phyloP scores from a whole-genome alignment of 192 early-diverging fungal genomes.

The Funneliformis mosseae region DNA sequence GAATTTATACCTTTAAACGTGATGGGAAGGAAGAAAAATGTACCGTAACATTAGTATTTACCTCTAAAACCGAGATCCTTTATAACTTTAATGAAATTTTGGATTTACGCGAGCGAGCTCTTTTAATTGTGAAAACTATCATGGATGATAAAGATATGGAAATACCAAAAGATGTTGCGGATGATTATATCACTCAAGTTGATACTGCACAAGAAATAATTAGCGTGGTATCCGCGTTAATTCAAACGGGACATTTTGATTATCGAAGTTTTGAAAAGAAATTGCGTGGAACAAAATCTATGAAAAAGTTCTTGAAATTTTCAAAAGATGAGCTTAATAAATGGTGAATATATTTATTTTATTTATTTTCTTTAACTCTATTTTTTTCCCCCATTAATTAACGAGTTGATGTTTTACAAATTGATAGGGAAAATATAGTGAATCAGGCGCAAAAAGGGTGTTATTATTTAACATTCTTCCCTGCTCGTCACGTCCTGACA shows the following conservation, averaged over 20 bases:
- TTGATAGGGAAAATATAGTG: neutral
- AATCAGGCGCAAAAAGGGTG: conserved; percentile 8
- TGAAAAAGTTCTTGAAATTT: conserved; percentile 7
- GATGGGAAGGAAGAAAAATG: neutral
- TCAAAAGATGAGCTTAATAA: conserved; percentile 15
- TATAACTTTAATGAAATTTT: conserved; percentile 12
- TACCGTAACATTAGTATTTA: too few species aligned
- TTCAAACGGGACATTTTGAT: conserved; percentile 33
- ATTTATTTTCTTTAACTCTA: too few species aligned
- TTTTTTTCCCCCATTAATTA: neutral
- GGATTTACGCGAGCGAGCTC: conserved; percentile 28
- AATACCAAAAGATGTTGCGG: neutral
- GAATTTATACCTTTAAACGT: conserved; percentile 28
- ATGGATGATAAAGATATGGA: neutral
- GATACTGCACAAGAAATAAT: conserved; percentile 29
- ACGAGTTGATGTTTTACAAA: neutral
- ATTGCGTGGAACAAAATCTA: neutral
- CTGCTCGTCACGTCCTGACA: conserved; percentile 25
- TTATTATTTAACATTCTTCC: conserved; percentile 35
- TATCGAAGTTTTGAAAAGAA: conserved; percentile 25
- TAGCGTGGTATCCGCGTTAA: conserved; percentile 12
- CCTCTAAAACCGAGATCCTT: too few species aligned
- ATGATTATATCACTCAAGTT: conserved; percentile 30
- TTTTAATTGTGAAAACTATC: neutral
- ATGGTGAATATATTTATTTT: conserved; percentile 6